Evolutionary conservation across 192 early-diverging fungal genomes (phyloP), one percentile per base, ranked within the genome.

Genomic region (Rhizoclosmatium sp.): DNA sequence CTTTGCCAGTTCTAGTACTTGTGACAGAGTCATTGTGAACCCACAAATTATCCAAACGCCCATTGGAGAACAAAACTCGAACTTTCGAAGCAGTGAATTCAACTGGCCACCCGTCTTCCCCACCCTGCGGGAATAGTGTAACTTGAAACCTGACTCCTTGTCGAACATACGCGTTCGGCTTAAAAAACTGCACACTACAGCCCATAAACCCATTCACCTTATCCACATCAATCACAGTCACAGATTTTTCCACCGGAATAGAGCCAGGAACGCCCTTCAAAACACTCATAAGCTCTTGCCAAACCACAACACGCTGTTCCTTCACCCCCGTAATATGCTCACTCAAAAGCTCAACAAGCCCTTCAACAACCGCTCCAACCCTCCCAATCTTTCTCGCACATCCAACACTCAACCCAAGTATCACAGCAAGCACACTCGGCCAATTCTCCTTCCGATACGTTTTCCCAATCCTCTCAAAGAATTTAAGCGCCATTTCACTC

Each of bases 401-500:
- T 9, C 84, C 85, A 3, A 92, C 67, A 3, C 89, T 93, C 81
- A 85, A 89, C 54, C 84, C 78, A 45, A 94, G 70, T 19, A 96
- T 92, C 4, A 89, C 89, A 5, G 85, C 89, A 10, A 97, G 82
- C 1, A 97, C 87, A 31, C 81, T 71, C 68, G 84, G 83, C 95
- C 95, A 97, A 46, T 84, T 79, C 78, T 97, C 95, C 76, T 95
- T 96, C 2, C 95, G 89, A 82, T 97, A 97, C 4, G 93, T 96
- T 69, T 93, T 95, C 59, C 87, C 90, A 65, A 97, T 97, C 2
- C 95, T 82, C 60, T 95, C 94, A 84, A 93, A 97, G 78, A 97
- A 97, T 83, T 92, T 94, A 23, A 94, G 82, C 0, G 95, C 93
- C 92, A 95, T 96, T 59, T 94, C 95, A 76, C 88, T 91, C 76